Evolutionary conservation across 352 stramenopile genomes (phyloP).

Genomic region (Pythium phragmiticola): DNA sequence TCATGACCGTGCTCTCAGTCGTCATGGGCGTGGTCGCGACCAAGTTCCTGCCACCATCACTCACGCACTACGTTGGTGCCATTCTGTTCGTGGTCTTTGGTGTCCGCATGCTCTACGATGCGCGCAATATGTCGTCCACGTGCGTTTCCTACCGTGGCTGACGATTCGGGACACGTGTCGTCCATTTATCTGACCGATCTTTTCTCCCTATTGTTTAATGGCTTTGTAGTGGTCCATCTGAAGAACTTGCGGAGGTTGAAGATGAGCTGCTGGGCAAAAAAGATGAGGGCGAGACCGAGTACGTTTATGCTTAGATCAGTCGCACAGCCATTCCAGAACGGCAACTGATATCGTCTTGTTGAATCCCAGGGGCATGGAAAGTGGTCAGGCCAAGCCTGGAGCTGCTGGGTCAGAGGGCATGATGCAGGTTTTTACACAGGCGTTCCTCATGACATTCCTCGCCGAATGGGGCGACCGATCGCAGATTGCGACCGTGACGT

Average conservation of each 20-base stretch:
- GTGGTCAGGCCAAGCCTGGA: slow-evolving; percentile 25
- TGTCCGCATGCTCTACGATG: slow-evolving; percentile 91
- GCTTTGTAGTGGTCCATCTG: slow-evolving; percentile 56
- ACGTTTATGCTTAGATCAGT: slow-evolving; percentile 13
- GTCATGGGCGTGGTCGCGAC: slow-evolving; percentile 96
- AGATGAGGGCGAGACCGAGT: slow-evolving; percentile 62
- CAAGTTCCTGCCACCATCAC: slow-evolving; percentile 89
- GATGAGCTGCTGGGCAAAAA: slow-evolving; percentile 87
- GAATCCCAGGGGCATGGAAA: slow-evolving; percentile 30
- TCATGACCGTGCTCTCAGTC: slow-evolving; percentile 98
- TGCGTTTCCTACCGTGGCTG: slow-evolving; percentile 27
- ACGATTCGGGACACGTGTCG: neutral
- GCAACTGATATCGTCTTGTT: neutral
- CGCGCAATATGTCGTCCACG: slow-evolving; percentile 77
- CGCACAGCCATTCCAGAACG: neutral
- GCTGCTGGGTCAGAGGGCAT: slow-evolving; percentile 41
- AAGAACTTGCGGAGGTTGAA: slow-evolving; percentile 80
- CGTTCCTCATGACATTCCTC: slow-evolving; percentile 98
- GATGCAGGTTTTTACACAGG: slow-evolving; percentile 91
- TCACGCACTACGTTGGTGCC: slow-evolving; percentile 97
- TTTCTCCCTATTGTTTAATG: neutral
- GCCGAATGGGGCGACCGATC: slow-evolving; percentile 99
- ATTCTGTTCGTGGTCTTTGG: slow-evolving; percentile 97
- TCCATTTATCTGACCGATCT: neutral
- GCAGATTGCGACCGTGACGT: slow-evolving; percentile 98